Evolutionary conservation across 441 rosid genomes (phyloP), one percentile per base, ranked within the genome.

Genomic region (Syzygium syzygioides): DNA sequence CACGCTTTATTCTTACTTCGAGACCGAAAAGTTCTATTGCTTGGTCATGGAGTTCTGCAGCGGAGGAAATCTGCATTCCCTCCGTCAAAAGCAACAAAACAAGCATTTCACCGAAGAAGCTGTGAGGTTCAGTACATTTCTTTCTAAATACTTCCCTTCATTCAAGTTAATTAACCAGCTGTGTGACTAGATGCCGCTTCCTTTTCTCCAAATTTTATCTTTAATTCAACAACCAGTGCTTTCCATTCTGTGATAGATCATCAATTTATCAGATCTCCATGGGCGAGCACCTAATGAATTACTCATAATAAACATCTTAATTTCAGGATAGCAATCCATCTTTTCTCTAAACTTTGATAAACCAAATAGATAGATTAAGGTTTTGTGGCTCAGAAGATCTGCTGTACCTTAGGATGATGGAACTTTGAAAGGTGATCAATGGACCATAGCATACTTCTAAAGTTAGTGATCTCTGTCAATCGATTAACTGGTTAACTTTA

Each of bases 1-100:
- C 4, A 96, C 98, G 18, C 85, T 97, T 37, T 97, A 97, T 85
- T 94, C 96, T 14, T 96, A 95, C 90, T 97, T 97, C 50, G 98
- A 97, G 91, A 97, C 98, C 2, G 98, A 97, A 45, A 95, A 95
- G 88, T 94, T 94, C 86, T 94, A 94, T 85, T 97, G 98, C 95
- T 88, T 97, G 89, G 96, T 97, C 85, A 97, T 97, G 98, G 99
- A 97, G 91, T 97, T 97, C 87, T 97, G 99, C 85, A 93, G 96
- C 32, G 99, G 99, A 12, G 99, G 99, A 80, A 96, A 97, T 92
- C 98, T 97, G 80, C 97, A 97, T 93, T 96, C 99, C 57, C 95
- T 97, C 88, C 92, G 99, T 79, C 98, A 97, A 91, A 95, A 94
- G 91, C 99, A 97, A 90, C 98, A 95, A 1, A 91, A 91, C 88